A percentile compares a stretch with the other conserved stretches of the same genome.
Conservation (phyloP, 177 flowering plant species). For the Vitis hybrid region DNA sequence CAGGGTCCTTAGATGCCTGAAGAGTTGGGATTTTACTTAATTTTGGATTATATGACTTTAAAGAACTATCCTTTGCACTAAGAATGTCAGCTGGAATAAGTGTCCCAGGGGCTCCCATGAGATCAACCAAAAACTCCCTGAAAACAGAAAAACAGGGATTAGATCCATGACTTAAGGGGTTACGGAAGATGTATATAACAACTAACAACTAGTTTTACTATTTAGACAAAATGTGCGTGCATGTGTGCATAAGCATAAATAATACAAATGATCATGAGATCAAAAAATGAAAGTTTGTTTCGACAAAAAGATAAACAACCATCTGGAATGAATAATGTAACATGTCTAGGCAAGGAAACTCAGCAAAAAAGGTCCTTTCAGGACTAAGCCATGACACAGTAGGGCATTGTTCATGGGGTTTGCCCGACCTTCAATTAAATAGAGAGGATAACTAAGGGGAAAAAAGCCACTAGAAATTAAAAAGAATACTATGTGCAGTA, state of each 20-base stretch:
- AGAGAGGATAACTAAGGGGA: no score
- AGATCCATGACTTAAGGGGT: constrained; percentile 3
- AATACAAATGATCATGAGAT: no score
- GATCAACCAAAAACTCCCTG: constrained; percentile 99
- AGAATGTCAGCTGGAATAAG: constrained; percentile 87
- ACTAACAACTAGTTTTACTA: background rate
- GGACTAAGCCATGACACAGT: no score
- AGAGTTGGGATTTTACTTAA: constrained; percentile 33
- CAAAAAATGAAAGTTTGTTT: no score
- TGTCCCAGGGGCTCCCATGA: constrained; percentile 98
- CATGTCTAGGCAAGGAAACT: no score
- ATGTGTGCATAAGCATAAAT: no score
- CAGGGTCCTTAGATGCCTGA: constrained; percentile 31
- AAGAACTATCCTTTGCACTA: constrained; percentile 56
- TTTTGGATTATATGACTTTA: constrained; percentile 42
- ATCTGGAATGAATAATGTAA: no score
- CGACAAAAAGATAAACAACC: no score
- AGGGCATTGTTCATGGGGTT: no score
- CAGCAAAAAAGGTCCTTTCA: no score
- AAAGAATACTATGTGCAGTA: background rate
- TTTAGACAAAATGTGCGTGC: background rate
- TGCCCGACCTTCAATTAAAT: no score
- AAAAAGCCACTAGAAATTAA: no score
- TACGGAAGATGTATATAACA: background rate
- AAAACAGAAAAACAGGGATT: constrained; percentile 19